These are phyloP conservation scores for Entomortierella parvispora DNA, from an alignment of 192 early-diverging fungal genomes.

Conservation along the genomic window DNA sequence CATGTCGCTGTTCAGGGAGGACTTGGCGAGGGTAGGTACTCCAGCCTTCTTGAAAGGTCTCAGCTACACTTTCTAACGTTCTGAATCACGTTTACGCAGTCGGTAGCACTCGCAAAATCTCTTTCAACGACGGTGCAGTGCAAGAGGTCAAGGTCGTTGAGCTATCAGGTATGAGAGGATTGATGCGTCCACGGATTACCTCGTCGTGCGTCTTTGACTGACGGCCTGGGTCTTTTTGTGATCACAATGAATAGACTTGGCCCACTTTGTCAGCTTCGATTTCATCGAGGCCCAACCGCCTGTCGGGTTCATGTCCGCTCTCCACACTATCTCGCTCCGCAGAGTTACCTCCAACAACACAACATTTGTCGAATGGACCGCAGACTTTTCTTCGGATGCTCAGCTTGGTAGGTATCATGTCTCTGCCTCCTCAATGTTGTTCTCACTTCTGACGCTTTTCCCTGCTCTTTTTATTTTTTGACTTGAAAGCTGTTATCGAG, in stretches of 20 bases:
- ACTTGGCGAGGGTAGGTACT: constrained; percentile 19
- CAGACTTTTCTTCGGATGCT: constrained; percentile 64
- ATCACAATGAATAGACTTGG: constrained; percentile 51
- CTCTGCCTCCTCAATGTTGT: background rate
- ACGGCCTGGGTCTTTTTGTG: no score
- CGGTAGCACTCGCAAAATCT: constrained; percentile 59
- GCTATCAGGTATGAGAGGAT: constrained; percentile 51
- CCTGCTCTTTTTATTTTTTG: constrained; percentile 4
- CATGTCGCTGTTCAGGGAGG: constrained; percentile 21
- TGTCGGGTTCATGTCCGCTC: constrained; percentile 60
- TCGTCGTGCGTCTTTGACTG: no score
- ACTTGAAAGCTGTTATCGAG: constrained; percentile 57
- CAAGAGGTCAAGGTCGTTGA: constrained; percentile 66
- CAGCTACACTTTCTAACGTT: background rate
- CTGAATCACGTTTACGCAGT: constrained; percentile 25
- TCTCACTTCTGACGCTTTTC: background rate
- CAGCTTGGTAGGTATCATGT: constrained; percentile 31
- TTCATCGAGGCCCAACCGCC: constrained; percentile 64
- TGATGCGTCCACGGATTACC: no score
- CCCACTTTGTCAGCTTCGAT: constrained; percentile 63
- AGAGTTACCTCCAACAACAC: constrained; percentile 62
- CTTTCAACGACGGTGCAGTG: constrained; percentile 64
- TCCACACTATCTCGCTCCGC: constrained; percentile 60
- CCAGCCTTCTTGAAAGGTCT: no score
- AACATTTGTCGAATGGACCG: constrained; percentile 69